Conservation (phyloP, 2,329 filamentous ascomycete species). For the Neophaeococcomyces aloes region DNA sequence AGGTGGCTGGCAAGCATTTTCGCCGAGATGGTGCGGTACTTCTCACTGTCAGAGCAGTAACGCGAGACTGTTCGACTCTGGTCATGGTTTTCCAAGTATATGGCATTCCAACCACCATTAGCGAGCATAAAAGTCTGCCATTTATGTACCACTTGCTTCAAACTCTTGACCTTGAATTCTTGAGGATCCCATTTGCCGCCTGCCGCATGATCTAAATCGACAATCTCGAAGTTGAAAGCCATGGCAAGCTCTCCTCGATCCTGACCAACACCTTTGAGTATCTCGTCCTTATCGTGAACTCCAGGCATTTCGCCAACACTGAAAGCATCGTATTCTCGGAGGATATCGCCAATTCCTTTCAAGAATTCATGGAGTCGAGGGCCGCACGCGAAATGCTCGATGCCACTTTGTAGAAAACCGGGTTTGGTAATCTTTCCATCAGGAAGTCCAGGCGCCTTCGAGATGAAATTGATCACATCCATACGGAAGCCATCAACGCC, state of each 20-base stretch:
- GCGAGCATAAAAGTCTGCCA: constrained; percentile 46
- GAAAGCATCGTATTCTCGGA: constrained; percentile 53
- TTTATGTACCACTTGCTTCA: constrained; percentile 40
- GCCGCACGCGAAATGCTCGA: constrained; percentile 53
- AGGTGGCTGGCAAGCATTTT: constrained; percentile 47
- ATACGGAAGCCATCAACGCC: constrained; percentile 60
- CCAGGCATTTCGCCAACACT: constrained; percentile 60
- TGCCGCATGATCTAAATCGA: constrained; percentile 48
- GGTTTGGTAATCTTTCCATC: constrained; percentile 37
- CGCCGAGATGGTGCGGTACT: constrained; percentile 36
- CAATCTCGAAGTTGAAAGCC: constrained; percentile 59
- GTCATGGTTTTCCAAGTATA: constrained; percentile 56
- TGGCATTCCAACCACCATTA: constrained; percentile 44
- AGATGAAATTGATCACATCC: constrained; percentile 58
- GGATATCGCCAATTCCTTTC: constrained; percentile 49
- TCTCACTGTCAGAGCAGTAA: constrained; percentile 37
- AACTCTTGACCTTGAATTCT: constrained; percentile 36
- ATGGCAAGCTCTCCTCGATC: constrained; percentile 51
- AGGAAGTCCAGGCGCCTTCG: constrained; percentile 43
- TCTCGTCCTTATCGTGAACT: constrained; percentile 48
- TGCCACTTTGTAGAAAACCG: constrained; percentile 40
- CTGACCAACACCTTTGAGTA: constrained; percentile 50
- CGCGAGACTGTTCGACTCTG: constrained; percentile 47
- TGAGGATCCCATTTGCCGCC: constrained; percentile 41
- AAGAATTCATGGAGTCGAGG: constrained; percentile 59